These are phyloP conservation scores for Ophiostoma fasciatum DNA, from an alignment of 2,329 filamentous ascomycete genomes.

Conservation along the genomic window DNA sequence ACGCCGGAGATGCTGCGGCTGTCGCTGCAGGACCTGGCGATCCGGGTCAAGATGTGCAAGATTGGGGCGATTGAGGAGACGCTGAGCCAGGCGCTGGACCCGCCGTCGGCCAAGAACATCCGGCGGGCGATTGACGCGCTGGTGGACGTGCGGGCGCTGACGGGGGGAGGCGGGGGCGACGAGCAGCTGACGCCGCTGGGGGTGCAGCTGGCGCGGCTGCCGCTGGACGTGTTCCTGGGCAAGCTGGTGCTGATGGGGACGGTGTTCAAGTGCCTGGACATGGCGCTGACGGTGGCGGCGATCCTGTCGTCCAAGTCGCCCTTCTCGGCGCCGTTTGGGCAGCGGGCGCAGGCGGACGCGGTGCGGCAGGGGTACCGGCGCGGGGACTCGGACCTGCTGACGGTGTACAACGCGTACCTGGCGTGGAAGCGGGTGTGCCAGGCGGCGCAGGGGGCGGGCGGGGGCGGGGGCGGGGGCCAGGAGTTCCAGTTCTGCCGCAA, in stretches of 20 bases:
- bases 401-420: conserved; percentile 83
- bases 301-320: conserved; percentile 91
- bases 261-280: conserved; percentile 83
- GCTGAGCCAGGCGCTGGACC: conserved; percentile 73
- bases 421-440: conserved; percentile 76
- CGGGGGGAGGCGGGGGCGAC: no score
- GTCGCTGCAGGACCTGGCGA: conserved; percentile 85
- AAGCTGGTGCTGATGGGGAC: conserved; percentile 81
- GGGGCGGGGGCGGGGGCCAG: conserved; percentile 37
- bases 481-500: conserved; percentile 89
- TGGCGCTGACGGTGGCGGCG: conserved; percentile 79
- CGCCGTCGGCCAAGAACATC: conserved; percentile 84
- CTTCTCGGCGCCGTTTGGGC: conserved; percentile 75
- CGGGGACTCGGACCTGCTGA: conserved; percentile 82
- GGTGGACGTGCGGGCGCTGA: conserved; percentile 83
- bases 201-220: conserved; percentile 71
- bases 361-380: conserved; percentile 66
- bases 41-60: conserved; percentile 95
- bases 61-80: conserved; percentile 88
- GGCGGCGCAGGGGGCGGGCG: conserved; percentile 32
- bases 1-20: conserved; percentile 92
- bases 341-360: conserved; percentile 66
- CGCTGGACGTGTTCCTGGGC: conserved; percentile 85
- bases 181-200: conserved; percentile 84
- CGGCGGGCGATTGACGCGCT: conserved; percentile 83